phyloP scores from a whole-genome alignment of 306 rosid species.

The Quillaja saponaria region DNA sequence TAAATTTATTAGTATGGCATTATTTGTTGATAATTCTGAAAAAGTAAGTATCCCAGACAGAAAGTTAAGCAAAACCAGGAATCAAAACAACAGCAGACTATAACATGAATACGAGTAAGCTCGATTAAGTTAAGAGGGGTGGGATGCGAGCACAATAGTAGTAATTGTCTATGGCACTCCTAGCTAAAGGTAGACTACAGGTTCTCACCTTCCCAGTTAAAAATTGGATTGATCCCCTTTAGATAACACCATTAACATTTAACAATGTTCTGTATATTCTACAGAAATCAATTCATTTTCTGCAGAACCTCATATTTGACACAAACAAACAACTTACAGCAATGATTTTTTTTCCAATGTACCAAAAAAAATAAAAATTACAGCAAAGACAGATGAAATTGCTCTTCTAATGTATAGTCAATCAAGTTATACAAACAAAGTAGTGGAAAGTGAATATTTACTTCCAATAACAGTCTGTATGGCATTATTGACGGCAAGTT shows the following conservation, averaged over 20 bases:
- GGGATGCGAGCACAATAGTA: neutral
- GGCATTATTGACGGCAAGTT: conserved; percentile 72
- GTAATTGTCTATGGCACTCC: conserved; percentile 8
- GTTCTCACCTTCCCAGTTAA: neutral
- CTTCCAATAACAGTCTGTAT: conserved; percentile 58
- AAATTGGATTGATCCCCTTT: neutral
- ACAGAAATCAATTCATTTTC: no score
- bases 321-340: neutral
- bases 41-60: neutral
- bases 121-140: no score
- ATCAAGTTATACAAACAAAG: neutral
- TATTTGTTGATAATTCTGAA: neutral
- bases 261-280: neutral
- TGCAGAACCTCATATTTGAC: conserved; percentile 9
- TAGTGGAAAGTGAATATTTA: conserved; percentile 23
- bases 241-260: neutral
- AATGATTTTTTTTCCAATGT: no score
- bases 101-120: neutral
- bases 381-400: neutral
- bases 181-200: neutral
- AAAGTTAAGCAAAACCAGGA: neutral
- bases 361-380: no score
- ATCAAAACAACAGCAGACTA: neutral
- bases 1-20: neutral
- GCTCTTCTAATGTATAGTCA: neutral